Evolutionary conservation across 1,284 basidiomycete genomes (phyloP).

Genomic region (Gymnopus androsaceus): DNA sequence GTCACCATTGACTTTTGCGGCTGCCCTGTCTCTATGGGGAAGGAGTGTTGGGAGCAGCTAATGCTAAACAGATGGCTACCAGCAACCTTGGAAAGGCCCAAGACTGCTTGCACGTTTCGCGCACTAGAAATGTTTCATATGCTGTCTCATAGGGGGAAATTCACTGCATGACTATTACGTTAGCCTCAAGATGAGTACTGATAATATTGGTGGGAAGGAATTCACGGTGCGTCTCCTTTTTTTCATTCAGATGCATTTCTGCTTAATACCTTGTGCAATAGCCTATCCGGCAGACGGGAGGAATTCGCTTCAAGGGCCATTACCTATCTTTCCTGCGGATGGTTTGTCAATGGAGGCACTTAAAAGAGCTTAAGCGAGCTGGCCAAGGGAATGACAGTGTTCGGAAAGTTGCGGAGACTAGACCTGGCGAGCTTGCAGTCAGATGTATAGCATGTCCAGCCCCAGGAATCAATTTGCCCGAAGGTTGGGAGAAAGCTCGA

Average conservation of each 20-base stretch:
- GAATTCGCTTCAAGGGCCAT: no score
- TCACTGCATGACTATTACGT: conserved; percentile 24
- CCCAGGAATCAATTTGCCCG: conserved; percentile 14
- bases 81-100: conserved; percentile 19
- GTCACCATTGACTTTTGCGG: conserved; percentile 16
- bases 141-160: conserved; percentile 22
- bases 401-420: neutral
- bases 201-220: conserved; percentile 16
- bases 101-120: conserved; percentile 22
- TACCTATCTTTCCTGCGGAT: conserved; percentile 3
- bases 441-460: conserved; percentile 12
- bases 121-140: conserved; percentile 22
- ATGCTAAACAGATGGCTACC: conserved; percentile 20
- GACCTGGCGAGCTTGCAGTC: conserved; percentile 8
- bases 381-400: conserved; percentile 9
- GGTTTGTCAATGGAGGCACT: conserved; percentile 7
- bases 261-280: no score
- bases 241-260: no score
- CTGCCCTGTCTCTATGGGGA: conserved; percentile 3
- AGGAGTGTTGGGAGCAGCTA: conserved; percentile 12
- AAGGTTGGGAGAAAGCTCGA: conserved; percentile 20
- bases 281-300: no score
- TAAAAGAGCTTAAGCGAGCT: conserved; percentile 9
- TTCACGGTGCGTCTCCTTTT: conserved; percentile 9
- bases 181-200: conserved; percentile 19